Evolutionary conservation across 2,329 filamentous ascomycete genomes (phyloP).

Genomic region (Pyrenochaeta sp.): DNA sequence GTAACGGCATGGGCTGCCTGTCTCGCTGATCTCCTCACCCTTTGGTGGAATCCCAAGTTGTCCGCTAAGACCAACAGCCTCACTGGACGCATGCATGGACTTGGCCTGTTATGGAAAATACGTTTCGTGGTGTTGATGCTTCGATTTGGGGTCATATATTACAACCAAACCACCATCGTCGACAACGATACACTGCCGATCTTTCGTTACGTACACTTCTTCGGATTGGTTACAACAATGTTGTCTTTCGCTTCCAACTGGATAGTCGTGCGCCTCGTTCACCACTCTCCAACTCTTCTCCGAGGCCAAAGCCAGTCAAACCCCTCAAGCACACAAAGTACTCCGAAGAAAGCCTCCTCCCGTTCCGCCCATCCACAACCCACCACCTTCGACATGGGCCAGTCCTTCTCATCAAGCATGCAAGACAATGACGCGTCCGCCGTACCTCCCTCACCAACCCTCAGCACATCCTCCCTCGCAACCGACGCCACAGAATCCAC

Average conservation of each 20-base stretch:
- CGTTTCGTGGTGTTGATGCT: slow-evolving; percentile 67
- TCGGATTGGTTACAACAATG: slow-evolving; percentile 54
- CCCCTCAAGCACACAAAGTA: slow-evolving; percentile 28
- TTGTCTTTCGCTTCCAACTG: slow-evolving; percentile 47
- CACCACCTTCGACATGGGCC: slow-evolving; percentile 44
- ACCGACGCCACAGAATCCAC: slow-evolving; percentile 35
- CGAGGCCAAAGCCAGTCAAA: slow-evolving; percentile 32
- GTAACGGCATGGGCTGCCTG: slow-evolving; percentile 49
- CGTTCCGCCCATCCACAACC: slow-evolving; percentile 31
- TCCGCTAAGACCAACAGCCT: slow-evolving; percentile 67
- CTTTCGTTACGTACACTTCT: slow-evolving; percentile 62
- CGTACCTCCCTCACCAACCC: slow-evolving; percentile 43
- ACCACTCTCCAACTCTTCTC: slow-evolving; percentile 48
- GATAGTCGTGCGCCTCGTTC: slow-evolving; percentile 64
- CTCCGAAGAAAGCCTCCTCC: slow-evolving; percentile 29
- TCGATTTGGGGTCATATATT: slow-evolving; percentile 55
- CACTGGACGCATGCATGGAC: slow-evolving; percentile 61
- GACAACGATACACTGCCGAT: slow-evolving; percentile 29
- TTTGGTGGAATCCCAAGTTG: slow-evolving; percentile 75
- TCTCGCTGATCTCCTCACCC: slow-evolving; percentile 58
- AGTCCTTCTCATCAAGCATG: slow-evolving; percentile 50
- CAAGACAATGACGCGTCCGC: slow-evolving; percentile 38
- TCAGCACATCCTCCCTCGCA: slow-evolving; percentile 29
- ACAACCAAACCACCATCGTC: slow-evolving; percentile 30
- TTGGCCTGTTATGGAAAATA: slow-evolving; percentile 71